phyloP scores from a whole-genome alignment of 352 stramenopile genomes.

The Pythium myriotylum region DNA sequence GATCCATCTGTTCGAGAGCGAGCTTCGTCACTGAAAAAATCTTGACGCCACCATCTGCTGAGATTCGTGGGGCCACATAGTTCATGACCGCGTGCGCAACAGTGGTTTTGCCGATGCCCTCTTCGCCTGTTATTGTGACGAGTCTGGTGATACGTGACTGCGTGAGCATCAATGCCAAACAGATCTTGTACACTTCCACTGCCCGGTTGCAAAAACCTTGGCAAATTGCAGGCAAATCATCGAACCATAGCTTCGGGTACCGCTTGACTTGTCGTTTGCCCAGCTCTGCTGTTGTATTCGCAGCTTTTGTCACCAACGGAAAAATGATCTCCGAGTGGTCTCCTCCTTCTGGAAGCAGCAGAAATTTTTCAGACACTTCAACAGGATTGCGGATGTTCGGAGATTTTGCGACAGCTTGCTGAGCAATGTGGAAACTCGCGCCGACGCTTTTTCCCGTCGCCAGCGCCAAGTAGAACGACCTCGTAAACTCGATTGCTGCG shows the following conservation, averaged over 20 bases:
- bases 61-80: slow-evolving; percentile 81
- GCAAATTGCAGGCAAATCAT: slow-evolving; percentile 73
- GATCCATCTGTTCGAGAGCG: slow-evolving; percentile 60
- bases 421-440: slow-evolving; percentile 72
- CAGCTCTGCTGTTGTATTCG: slow-evolving; percentile 44
- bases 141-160: slow-evolving; percentile 77
- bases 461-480: slow-evolving; percentile 80
- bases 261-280: slow-evolving; percentile 53
- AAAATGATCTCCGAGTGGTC: slow-evolving; percentile 87
- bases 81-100: slow-evolving; percentile 74
- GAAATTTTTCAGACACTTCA: slow-evolving; percentile 75
- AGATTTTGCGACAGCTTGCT: slow-evolving; percentile 74
- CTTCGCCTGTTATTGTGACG: slow-evolving; percentile 73
- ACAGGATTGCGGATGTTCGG: slow-evolving; percentile 75
- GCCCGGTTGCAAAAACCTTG: slow-evolving; percentile 82
- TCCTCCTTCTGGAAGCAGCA: slow-evolving; percentile 70
- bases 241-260: slow-evolving; percentile 81
- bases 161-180: slow-evolving; percentile 72
- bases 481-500: slow-evolving; percentile 84
- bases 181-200: slow-evolving; percentile 85
- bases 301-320: slow-evolving; percentile 56
- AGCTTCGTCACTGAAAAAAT: slow-evolving; percentile 70
- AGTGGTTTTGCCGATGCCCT: slow-evolving; percentile 78
- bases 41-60: slow-evolving; percentile 63
- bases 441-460: slow-evolving; percentile 74